Conservation (phyloP, 2,329 filamentous ascomycete genomes). For the Massarina eburnea region DNA sequence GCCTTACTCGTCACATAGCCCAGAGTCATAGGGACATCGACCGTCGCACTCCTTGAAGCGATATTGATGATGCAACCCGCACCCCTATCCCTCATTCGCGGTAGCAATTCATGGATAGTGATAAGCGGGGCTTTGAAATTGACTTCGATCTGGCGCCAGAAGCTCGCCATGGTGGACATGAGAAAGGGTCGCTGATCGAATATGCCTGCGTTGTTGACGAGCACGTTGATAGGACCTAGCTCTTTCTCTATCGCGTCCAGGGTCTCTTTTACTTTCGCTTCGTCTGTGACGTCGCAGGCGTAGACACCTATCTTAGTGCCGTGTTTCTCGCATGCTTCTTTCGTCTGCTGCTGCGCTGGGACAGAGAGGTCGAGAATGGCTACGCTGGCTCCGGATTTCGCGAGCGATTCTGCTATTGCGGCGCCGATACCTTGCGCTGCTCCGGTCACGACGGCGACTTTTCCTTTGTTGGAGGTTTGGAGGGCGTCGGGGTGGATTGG, state of each 20-base stretch:
- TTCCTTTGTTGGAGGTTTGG: conserved; percentile 19
- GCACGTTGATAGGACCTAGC: conserved; percentile 25
- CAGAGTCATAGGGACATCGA: conserved; percentile 35
- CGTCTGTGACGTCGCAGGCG: conserved; percentile 26
- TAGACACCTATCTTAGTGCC: conserved; percentile 23
- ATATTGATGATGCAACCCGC: conserved; percentile 36
- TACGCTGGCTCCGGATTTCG: conserved; percentile 27
- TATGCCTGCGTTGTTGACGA: conserved; percentile 35
- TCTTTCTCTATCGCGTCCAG: conserved; percentile 22
- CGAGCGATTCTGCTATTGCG: conserved; percentile 29
- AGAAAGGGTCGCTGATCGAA: conserved; percentile 28
- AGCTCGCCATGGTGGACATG: conserved; percentile 27
- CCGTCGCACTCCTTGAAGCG: conserved; percentile 28
- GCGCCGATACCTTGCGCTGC: conserved; percentile 32
- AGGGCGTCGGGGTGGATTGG: conserved; percentile 19
- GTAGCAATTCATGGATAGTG: conserved; percentile 26
- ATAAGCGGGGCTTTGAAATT: conserved; percentile 35
- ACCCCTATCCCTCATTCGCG: conserved; percentile 25
- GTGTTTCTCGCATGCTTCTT: conserved; percentile 20
- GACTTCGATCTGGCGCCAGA: conserved; percentile 36
- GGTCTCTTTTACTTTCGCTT: conserved; percentile 10
- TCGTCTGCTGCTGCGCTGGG: conserved; percentile 20
- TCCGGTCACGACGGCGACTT: conserved; percentile 31
- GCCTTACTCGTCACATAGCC: conserved; percentile 33
- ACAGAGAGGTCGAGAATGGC: conserved; percentile 30